These are phyloP conservation scores for Knufia petricola DNA, from an alignment of 2,329 filamentous ascomycete genomes.

Conservation along the genomic window DNA sequence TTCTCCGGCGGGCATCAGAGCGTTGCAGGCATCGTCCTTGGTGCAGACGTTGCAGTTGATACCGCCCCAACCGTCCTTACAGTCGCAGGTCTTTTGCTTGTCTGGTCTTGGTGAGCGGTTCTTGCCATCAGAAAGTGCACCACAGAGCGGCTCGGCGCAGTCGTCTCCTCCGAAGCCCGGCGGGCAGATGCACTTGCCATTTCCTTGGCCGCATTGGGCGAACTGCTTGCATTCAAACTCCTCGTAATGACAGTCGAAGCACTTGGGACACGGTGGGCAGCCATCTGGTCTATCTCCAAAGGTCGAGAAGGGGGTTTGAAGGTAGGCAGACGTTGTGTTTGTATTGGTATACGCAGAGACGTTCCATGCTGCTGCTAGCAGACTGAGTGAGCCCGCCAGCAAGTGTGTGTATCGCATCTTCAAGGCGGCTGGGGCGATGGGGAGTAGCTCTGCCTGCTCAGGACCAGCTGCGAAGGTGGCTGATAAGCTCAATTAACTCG, in stretches of 20 bases:
- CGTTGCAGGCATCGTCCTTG: conserved; percentile 71
- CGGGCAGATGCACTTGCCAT: conserved; percentile 86
- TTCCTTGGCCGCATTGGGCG: conserved; percentile 76
- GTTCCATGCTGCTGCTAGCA: conserved; percentile 24
- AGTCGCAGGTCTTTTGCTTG: conserved; percentile 51
- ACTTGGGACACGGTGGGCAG: conserved; percentile 37
- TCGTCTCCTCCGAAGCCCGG: conserved; percentile 90
- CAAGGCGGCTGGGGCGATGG: not conserved
- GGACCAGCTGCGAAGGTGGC: not conserved
- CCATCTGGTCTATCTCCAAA: conserved; percentile 64
- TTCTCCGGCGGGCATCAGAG: conserved; percentile 71
- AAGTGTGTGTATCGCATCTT: conserved; percentile 1
- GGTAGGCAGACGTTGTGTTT: conserved; percentile 52
- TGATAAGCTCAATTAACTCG: conserved; percentile 6
- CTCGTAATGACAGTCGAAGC: conserved; percentile 96
- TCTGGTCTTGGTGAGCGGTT: conserved; percentile 67
- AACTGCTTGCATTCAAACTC: conserved; percentile 88
- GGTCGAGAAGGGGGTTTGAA: conserved; percentile 51
- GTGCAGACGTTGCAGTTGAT: conserved; percentile 98
- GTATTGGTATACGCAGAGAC: conserved; percentile 33
- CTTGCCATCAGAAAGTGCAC: conserved; percentile 70
- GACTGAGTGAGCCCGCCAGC: conserved; percentile 8
- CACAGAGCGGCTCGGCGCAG: conserved; percentile 85
- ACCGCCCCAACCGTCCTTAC: conserved; percentile 86
- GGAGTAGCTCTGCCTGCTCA: conserved; percentile 4